Evolutionary conservation across 495 filamentous ascomycete species (phyloP).

Genomic region (Pseudevernia furfuracea): DNA sequence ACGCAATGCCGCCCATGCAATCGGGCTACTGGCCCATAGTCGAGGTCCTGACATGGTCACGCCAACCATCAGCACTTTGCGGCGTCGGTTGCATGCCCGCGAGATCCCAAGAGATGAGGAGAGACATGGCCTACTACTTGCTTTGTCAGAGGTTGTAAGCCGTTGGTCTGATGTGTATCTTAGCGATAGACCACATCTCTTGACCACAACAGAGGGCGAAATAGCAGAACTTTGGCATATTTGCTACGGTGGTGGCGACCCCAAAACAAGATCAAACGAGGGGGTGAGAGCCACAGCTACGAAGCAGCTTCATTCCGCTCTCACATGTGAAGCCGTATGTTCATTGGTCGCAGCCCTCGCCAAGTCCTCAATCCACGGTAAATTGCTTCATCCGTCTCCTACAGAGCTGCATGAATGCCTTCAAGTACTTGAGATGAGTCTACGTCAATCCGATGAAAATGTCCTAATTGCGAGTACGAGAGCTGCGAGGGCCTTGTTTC

Average conservation of each 20-base stretch:
- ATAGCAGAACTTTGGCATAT: neutral
- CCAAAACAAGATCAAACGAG: neutral
- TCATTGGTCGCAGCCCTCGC: slow-evolving; percentile 14
- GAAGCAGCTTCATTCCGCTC: slow-evolving; percentile 1
- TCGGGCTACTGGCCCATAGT: slow-evolving; percentile 50
- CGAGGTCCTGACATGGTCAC: slow-evolving; percentile 12
- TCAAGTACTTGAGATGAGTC: slow-evolving; percentile 3
- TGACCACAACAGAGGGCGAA: neutral
- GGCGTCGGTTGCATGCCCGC: neutral
- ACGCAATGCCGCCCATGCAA: slow-evolving; percentile 59
- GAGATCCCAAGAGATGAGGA: slow-evolving; percentile 1
- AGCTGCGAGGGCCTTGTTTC: neutral
- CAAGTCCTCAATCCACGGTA: neutral
- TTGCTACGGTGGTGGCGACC: neutral
- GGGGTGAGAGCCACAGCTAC: neutral
- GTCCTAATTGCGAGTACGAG: slow-evolving; percentile 7
- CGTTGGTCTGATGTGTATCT: neutral
- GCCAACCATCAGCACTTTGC: slow-evolving; percentile 4
- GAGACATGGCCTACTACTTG: slow-evolving; percentile 19
- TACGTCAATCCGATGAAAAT: neutral
- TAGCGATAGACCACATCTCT: neutral
- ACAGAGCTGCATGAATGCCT: slow-evolving; percentile 1
- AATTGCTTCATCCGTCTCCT: neutral
- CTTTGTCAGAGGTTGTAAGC: slow-evolving; percentile 13
- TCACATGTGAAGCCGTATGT: slow-evolving; percentile 13